Base-by-base conservation (phyloP, 352 stramenopile species). In the Globisporangium lucens region DNA sequence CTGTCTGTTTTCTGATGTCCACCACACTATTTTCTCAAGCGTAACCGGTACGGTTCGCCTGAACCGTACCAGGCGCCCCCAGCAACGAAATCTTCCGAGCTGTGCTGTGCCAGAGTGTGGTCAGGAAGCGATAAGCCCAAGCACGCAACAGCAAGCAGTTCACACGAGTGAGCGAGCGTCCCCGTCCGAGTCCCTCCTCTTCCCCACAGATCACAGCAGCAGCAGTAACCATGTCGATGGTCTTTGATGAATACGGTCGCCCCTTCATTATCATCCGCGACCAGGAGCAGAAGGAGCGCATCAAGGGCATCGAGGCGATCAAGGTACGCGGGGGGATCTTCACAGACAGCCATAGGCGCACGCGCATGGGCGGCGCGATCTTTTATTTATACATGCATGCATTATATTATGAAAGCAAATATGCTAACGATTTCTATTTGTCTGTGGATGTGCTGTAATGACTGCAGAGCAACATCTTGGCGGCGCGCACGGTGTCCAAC, bases 261-360 rank as follows among this genome's bases (percentile, higher is more conserved):
- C 98, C 98, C 72, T 99, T 99, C 80, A 99, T 99, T 76, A 99
- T 99, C 82, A 89, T 99, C 78, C 90, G 98, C 71, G 98, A 99
- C 79, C 98, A 99, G 79, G 97, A 99, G 79, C 87, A 91, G 56
- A 99, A 99, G 89, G 85, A 97, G 65, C 95, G 98, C 61, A 90
- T 99, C 61, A 99, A 99, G 83, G 98, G 98, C 58, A 76, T 99
- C 12, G 98, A 99, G 58, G 98, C 98, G 56, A 98, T 98, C 71
- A 99, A 98, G 87, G 93, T 97, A 69, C 58, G 33, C 30, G 5
- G 43, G 15, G 43, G 43, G 17, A 51, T 51, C 43, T 51, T 49
- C 15, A 17, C 38, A 51, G 2, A 4, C 17, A 58, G 24, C 24
- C 13, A n/a, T 6, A 17, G 8, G 3, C 13, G 27, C 59, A 5